Evolutionary conservation across 2,329 filamentous ascomycete species (phyloP), one percentile per base, ranked within the genome.

Genomic region (Xylariaceae sp.): DNA sequence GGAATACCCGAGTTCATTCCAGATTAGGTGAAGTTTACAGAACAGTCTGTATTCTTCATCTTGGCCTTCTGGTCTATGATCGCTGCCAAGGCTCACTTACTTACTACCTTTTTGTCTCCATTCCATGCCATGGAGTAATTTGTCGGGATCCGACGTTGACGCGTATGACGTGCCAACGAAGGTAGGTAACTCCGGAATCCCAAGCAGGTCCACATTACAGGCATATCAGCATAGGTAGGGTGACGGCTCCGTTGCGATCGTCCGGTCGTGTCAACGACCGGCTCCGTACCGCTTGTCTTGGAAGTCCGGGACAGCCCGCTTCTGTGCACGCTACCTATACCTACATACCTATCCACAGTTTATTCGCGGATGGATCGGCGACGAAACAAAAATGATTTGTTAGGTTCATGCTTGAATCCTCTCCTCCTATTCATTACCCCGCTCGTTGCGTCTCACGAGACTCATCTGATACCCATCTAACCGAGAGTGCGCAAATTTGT

Each of bases 401-500:
- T 8, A 47, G 2, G 11, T 5, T 39, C 30, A 52, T 41, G 0
- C 12, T 50, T 32, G n/a, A 9, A 55, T 44, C 31, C 30, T 43
- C 50, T 6, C 42, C 12, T 26, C 31, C 53, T 19, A 19, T 19
- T 19, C 19, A 19, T 57, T 51, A 62, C 62, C 65, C 62, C 63
- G 62, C 63, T 62, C 55, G 53, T 61, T 63, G 41, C 34, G 47
- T 46, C 44, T 35, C 42, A 51, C 47, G 41, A 44, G 34, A 41
- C 46, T 29, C n/a, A 27, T 29, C 26, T 9, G 31, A 44, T 45
- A 19, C 19, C 19, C 19, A 19, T 19, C 19, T 19, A 27, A 34
- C 53, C 37, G 50, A 45, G 44, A 42, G 47, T 47, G 41, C n/a
- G 39, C 11, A 34, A 49, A 30, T 27, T 45, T 47, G 46, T n/a